Conservation (phyloP, 495 filamentous ascomycete species). For the Podospora sp. region DNA sequence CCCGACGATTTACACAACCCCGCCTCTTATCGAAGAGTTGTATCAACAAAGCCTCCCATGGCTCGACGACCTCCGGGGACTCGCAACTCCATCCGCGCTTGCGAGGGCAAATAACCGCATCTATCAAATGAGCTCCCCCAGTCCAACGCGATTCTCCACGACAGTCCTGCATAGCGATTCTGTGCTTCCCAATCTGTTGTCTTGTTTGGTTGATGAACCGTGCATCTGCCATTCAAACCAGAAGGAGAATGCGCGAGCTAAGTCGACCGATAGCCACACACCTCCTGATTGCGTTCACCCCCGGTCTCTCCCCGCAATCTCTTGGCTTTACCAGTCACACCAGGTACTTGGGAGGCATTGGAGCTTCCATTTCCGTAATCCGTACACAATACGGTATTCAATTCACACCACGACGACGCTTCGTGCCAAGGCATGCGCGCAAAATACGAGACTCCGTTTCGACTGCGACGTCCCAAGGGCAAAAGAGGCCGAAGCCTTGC, state of each 20-base stretch:
- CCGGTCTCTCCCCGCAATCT: slow-evolving; percentile 2
- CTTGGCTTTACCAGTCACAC: slow-evolving; percentile 3
- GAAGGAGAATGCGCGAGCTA: neutral
- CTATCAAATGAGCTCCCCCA: neutral
- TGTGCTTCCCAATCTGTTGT: neutral
- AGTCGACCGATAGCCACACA: slow-evolving; percentile 2
- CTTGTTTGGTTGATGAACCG: neutral
- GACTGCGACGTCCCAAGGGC: slow-evolving; percentile 7
- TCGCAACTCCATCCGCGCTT: neutral
- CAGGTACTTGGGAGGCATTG: slow-evolving; percentile 1
- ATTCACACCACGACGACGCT: neutral
- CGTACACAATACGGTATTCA: neutral
- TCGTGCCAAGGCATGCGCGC: slow-evolving; percentile 5
- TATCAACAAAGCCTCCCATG: neutral
- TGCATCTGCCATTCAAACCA: neutral
- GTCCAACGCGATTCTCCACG: neutral
- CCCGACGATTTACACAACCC: neutral
- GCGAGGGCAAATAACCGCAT: slow-evolving; percentile 4
- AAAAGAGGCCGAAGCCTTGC: neutral
- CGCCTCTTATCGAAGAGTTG: neutral
- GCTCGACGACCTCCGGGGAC: neutral
- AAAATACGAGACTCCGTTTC: slow-evolving; percentile 16
- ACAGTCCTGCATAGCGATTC: neutral
- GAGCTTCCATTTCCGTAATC: neutral
- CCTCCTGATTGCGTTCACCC: neutral